phyloP scores from a whole-genome alignment of 164 flowering plant species.

The Liquidambar formosana region DNA sequence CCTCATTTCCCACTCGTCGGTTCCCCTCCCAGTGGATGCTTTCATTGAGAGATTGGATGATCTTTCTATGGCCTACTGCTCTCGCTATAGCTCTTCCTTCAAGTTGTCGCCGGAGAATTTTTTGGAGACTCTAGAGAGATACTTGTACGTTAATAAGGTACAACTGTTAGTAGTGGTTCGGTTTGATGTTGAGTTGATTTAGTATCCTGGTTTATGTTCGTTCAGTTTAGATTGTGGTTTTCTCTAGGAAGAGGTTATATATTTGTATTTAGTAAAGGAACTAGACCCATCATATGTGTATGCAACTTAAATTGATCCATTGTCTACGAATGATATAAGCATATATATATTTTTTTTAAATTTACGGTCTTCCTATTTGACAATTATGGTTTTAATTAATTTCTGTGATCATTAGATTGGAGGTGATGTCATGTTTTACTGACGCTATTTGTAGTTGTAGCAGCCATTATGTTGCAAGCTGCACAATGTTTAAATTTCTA shows the following conservation, averaged over 20 bases:
- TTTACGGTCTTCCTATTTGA: background rate
- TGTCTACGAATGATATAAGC: background rate
- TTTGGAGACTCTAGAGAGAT: slow-evolving; percentile 57
- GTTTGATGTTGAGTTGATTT: too few species aligned
- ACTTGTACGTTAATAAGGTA: slow-evolving; percentile 65
- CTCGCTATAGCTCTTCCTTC: slow-evolving; percentile 46
- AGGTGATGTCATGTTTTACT: background rate
- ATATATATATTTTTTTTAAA: background rate
- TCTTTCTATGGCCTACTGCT: slow-evolving; percentile 66
- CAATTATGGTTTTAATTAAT: background rate
- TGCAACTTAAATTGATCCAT: background rate
- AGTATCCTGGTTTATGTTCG: too few species aligned
- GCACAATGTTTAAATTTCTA: background rate
- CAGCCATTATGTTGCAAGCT: background rate
- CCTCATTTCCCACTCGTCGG: slow-evolving; percentile 77
- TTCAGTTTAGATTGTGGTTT: too few species aligned
- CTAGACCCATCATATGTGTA: background rate
- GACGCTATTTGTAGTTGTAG: background rate
- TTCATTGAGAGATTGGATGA: slow-evolving; percentile 63
- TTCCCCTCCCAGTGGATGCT: slow-evolving; percentile 75
- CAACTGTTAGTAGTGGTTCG: background rate
- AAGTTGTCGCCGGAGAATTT: slow-evolving; percentile 56
- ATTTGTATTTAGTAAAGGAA: too few species aligned
- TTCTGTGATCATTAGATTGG: background rate
- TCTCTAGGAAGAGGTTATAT: too few species aligned